Evolutionary conservation across 805 yeast genomes (phyloP).

Genomic region (Metschnikowia kofuensis): DNA sequence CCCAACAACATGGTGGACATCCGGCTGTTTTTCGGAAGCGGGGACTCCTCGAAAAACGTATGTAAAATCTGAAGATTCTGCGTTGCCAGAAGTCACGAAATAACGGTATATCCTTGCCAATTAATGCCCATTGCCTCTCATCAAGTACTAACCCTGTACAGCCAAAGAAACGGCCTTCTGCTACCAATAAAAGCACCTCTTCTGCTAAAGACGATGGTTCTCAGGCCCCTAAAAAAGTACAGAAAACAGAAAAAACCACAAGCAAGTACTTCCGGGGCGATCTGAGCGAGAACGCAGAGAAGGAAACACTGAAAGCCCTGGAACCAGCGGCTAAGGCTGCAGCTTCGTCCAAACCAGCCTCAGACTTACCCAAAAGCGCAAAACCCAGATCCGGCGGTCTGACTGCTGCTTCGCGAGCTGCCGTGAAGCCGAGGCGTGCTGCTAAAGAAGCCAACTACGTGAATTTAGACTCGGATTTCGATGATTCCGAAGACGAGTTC

Average conservation of each 20-base stretch:
- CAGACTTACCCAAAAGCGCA: neutral
- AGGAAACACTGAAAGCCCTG: no score
- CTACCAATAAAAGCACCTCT: slow-evolving; percentile 1
- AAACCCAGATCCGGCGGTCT: no score
- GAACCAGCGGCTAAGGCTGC: neutral
- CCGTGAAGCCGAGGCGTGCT: slow-evolving; percentile 11
- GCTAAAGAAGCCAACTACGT: slow-evolving; percentile 12
- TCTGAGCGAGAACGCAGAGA: no score
- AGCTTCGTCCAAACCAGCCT: neutral
- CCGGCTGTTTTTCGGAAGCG: slow-evolving; percentile 18
- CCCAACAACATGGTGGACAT: slow-evolving; percentile 17
- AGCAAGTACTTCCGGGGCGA: slow-evolving; percentile 11
- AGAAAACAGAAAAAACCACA: slow-evolving; percentile 5
- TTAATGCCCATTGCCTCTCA: no score
- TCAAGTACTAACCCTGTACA: neutral
- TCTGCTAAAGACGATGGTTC: neutral
- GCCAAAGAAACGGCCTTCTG: slow-evolving; percentile 5
- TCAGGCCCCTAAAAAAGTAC: slow-evolving; percentile 1
- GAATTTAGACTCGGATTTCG: slow-evolving; percentile 18
- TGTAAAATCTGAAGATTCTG: neutral
- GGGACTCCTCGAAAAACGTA: slow-evolving; percentile 8
- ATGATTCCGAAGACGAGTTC: slow-evolving; percentile 25
- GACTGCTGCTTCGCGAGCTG: neutral
- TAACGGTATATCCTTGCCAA: neutral
- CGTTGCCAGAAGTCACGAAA: neutral